Percentiles rank a stretch among this genome's conserved stretches.
These are phyloP conservation scores for Candida tunisiensis DNA, from an alignment of 1,139 yeast species.

Conservation along the genomic window DNA sequence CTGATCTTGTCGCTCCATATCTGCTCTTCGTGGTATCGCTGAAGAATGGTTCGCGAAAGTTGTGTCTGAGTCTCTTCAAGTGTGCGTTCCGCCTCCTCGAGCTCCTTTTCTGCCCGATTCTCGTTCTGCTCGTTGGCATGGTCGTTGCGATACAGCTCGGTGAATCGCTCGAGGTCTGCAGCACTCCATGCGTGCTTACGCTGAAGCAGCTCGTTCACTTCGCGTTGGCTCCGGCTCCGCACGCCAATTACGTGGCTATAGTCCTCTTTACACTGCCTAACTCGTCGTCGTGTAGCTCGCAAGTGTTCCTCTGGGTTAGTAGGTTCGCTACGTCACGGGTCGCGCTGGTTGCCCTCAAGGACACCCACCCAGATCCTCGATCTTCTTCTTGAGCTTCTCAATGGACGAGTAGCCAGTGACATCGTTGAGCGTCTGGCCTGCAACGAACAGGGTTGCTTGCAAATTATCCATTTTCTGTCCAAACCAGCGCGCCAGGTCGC, in stretches of 20 bases:
- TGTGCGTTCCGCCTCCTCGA: constrained; percentile 40
- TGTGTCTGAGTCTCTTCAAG: constrained; percentile 59
- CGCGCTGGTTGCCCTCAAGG: background rate
- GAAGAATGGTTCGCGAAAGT: constrained; percentile 61
- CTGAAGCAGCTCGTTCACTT: constrained; percentile 76
- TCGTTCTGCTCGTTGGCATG: constrained; percentile 59
- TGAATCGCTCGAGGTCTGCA: constrained; percentile 66
- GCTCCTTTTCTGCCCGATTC: constrained; percentile 28
- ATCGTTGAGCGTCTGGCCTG: constrained; percentile 67
- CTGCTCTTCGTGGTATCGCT: constrained; percentile 92
- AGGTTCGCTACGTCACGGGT: too few relatives aligned
- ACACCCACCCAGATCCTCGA: constrained; percentile 28
- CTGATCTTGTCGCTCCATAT: constrained; percentile 96
- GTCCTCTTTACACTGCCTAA: constrained; percentile 30
- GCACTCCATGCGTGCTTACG: constrained; percentile 74
- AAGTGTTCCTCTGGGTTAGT: constrained; percentile 37
- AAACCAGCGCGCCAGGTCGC: constrained; percentile 37
- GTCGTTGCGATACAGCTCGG: constrained; percentile 64
- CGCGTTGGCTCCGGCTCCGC: constrained; percentile 62
- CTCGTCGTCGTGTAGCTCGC: constrained; percentile 29
- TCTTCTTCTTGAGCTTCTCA: constrained; percentile 41
- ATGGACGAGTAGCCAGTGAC: constrained; percentile 84
- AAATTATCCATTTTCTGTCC: constrained; percentile 42
- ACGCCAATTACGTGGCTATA: constrained; percentile 49
- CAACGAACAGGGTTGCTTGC: constrained; percentile 49